Conservation (phyloP, 768 basidiomycete genomes). For the Coprinopsis sp. region DNA sequence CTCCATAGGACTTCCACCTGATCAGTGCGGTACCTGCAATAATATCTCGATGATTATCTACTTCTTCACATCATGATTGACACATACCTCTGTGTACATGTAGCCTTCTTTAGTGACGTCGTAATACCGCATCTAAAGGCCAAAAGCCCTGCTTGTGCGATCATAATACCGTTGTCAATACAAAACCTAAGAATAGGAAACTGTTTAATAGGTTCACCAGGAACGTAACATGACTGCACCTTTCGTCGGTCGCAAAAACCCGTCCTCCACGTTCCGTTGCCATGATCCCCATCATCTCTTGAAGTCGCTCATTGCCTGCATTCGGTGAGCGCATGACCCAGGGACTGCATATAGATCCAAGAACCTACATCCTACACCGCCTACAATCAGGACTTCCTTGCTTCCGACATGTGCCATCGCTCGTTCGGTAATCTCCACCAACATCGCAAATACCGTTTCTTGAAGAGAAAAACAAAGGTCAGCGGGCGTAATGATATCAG, state of each 20-base stretch:
- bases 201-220: not conserved
- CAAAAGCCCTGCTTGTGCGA: slow-evolving; percentile 94
- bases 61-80: not conserved
- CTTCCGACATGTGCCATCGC: slow-evolving; percentile 99
- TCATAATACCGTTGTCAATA: slow-evolving; percentile 99
- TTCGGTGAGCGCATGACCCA: not conserved
- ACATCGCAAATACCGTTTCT: slow-evolving; percentile 96
- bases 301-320: slow-evolving; percentile 84
- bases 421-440: slow-evolving; percentile 97
- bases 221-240: slow-evolving; percentile 38
- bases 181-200: slow-evolving; percentile 65
- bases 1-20: slow-evolving; percentile 87
- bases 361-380: slow-evolving; percentile 96
- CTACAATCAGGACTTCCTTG: slow-evolving; percentile 94
- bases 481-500: slow-evolving; percentile 85
- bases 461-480: slow-evolving; percentile 97
- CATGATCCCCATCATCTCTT: slow-evolving; percentile 99
- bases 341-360: not conserved
- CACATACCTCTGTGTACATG: slow-evolving; percentile 84
- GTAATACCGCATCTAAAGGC: slow-evolving; percentile 85
- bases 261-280: slow-evolving; percentile 81
- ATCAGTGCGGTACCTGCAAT: slow-evolving; percentile 83
- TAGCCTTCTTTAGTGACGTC: slow-evolving; percentile 75
- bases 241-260: slow-evolving; percentile 94
- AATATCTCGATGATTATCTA: not conserved